A percentile compares a stretch with the other conserved stretches of the same genome.
Conservation (phyloP, 352 stramenopile species). For the Phytophthora podocarpi region DNA sequence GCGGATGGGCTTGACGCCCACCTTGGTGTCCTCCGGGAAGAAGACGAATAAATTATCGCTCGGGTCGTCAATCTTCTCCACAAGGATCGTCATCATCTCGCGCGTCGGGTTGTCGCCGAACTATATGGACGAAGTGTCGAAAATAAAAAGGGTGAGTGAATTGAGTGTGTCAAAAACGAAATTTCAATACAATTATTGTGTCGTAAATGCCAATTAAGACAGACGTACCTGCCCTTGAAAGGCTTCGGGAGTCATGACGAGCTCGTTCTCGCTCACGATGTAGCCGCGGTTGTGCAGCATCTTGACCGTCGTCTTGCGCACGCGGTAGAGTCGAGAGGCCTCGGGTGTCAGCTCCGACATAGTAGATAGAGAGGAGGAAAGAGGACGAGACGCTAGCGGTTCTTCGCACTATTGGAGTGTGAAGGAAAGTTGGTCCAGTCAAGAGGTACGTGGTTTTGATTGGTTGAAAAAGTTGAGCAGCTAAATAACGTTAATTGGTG, state of each 20-base stretch:
- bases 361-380: background rate
- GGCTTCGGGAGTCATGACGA: constrained; percentile 94
- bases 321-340: constrained; percentile 91
- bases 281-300: constrained; percentile 97
- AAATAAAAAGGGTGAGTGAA: background rate
- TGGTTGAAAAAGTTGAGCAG: constrained; percentile 27
- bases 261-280: constrained; percentile 96
- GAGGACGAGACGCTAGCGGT: background rate
- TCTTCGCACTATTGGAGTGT: no score
- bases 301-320: constrained; percentile 96
- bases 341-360: constrained; percentile 86
- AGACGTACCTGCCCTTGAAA: constrained; percentile 87
- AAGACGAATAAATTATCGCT: constrained; percentile 98
- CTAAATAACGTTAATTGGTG: no score
- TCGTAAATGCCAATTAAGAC: background rate
- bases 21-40: constrained; percentile 99
- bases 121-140: no score
- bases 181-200: no score
- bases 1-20: constrained; percentile 97
- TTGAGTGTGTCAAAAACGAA: no score
- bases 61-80: constrained; percentile 92
- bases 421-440: constrained; percentile 5
- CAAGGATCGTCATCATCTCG: constrained; percentile 97
- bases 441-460: constrained; percentile 9
- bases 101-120: constrained; percentile 94